These are phyloP conservation scores for Camellia lanceoleosa DNA, from an alignment of 148 eudicot species.

Conservation along the genomic window DNA sequence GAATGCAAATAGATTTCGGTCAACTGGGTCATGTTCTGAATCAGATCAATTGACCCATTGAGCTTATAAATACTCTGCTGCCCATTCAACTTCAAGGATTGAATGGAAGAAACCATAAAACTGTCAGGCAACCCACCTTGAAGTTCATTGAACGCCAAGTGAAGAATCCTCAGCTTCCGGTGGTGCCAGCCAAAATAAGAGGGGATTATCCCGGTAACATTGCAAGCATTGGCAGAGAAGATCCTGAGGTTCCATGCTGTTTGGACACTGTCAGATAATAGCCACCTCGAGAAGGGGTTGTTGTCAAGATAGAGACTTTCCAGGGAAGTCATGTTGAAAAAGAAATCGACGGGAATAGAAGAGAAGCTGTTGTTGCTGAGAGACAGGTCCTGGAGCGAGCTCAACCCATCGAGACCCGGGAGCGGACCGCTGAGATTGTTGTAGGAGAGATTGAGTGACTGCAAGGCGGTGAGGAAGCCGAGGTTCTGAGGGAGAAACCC, in stretches of 20 bases:
- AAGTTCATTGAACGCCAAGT: conserved; percentile 65
- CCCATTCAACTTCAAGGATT: conserved; percentile 90
- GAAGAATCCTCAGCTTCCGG: conserved; percentile 65
- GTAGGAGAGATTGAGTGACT: too few relatives aligned
- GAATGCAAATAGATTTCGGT: conserved; percentile 78
- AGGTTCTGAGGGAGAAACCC: too few relatives aligned
- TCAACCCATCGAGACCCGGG: conserved; percentile 55
- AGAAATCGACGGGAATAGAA: conserved; percentile 62
- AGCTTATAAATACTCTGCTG: conserved; percentile 49
- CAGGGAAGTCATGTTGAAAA: conserved; percentile 58
- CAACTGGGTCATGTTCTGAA: conserved; percentile 80
- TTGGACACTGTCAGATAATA: conserved; percentile 54
- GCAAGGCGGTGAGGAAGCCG: too few relatives aligned
- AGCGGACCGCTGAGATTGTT: conserved; percentile 37
- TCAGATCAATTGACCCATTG: conserved; percentile 68
- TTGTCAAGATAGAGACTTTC: conserved; percentile 69
- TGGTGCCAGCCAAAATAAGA: conserved; percentile 59
- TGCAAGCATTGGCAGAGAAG: conserved; percentile 80
- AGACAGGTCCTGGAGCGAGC: conserved; percentile 58
- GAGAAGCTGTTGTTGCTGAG: conserved; percentile 61
- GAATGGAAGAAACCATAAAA: conserved; percentile 60
- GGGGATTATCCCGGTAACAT: conserved; percentile 57
- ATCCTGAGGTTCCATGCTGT: conserved; percentile 59
- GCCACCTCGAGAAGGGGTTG: conserved; percentile 67
- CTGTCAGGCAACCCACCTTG: conserved; percentile 68